Evolutionary conservation across 1,139 yeast species (phyloP), one percentile per base, ranked within the genome.

Genomic region (Debaryomyces subglobosus): DNA sequence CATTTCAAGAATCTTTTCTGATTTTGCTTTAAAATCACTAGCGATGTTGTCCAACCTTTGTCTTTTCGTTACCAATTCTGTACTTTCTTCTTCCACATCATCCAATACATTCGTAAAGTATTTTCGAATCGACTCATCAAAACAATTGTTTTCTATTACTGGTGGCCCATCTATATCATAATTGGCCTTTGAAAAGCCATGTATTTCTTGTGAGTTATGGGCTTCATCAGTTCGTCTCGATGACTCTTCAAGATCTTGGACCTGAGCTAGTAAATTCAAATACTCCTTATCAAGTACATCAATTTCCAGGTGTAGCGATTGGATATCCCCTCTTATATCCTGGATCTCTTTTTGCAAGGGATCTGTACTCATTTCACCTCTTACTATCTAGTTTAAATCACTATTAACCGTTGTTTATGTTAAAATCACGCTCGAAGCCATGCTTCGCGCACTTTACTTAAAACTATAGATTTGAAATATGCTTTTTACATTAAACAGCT

Each of bases 61-160:
- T 33, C 44, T 21, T 21, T 29, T 45, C 32, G 39, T n/a, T 29
- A 12, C 21, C 12, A n/a, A 25, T 10, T 15, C 35, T n/a, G 12
- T 36, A 8, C 25, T 3, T 18, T 20, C 44, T n/a, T 36, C 39
- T 15, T 44, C 35, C 16, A 27, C 15, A 25, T 10, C 27, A 18
- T 29, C 47, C 5, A 35, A 39, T 23, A 24, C 33, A n/a, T 27
- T 32, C n/a, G 27, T 23, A 51, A 70, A 70, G 49, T 57, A 69
- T 20, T 57, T 56, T 9, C 61, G 54, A 16, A 70, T 65, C 3
- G 66, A 60, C 5, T 63, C 64, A 48, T 70, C 74, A 47, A 70
- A 68, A 52, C 62, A 64, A 24, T 58, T 54, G 48, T 68, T 69
- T 36, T 59, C 63, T 10, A 66, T 64, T 2, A 65, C 51, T 1